Base-by-base conservation (phyloP, 441 rosid species). In the Aquilaria agallochum region DNA sequence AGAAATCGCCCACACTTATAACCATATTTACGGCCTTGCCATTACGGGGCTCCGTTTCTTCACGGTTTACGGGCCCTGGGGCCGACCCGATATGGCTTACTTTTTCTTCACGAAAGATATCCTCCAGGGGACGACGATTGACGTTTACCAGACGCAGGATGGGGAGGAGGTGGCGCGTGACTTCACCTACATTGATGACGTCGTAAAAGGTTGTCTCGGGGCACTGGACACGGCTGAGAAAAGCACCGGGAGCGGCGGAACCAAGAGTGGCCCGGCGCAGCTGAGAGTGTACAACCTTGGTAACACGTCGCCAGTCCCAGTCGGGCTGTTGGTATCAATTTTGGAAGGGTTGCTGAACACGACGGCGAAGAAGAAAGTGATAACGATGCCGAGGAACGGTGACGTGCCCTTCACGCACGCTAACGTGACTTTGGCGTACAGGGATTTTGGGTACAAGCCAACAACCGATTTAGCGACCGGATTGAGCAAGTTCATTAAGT, bases 41-140 rank as follows among this genome's bases (percentile, higher is more conserved):
- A 74, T 86, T 0, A 86, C 92, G 2, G 92, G 89, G 5, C 64
- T 86, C 14, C 58, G 92, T 27, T 86, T 86, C 69, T 86, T 86
- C 64, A 86, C 92, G 0, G 92, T 86, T 7, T 85, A 85, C 44
- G 92, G 92, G 0, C 92, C 92, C 0, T 85, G 92, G 92, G 92
- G 92, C 4, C 73, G 92, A 45, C 92, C 92, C 2, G 92, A 86
- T 71, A 86, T 86, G 92, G 92, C 92, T 4, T 86, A 86, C 59
- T 83, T 78, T 73, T 86, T 83, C 64, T 86, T 86, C 73, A 86
- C 87, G 0, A 81, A 81, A 58, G 89, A 83, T 48, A 86, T 86
- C 9, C 55, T 85, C n/a, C 83, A 79, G 11, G 88, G 85, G 0
- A 86, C 83, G 31, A 6, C 74, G 11, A 86, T 86, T 5, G 85